Base-by-base conservation (phyloP, 23 red algal species). In the Cyanidioschyzon merolae region DNA sequence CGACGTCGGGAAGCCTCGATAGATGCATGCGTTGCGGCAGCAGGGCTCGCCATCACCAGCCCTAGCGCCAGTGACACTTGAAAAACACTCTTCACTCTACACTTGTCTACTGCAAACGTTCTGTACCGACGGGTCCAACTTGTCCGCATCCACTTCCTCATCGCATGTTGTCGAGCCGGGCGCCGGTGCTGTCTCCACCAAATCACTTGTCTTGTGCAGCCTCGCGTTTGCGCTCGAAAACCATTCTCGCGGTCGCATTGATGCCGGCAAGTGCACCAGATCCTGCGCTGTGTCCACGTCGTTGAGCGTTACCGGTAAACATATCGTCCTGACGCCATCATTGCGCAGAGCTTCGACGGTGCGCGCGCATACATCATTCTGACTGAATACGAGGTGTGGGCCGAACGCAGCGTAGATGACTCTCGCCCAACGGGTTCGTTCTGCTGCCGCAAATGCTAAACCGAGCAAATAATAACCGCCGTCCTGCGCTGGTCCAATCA, bases 391-490 rank as follows among this genome's bases (percentile, higher is more conserved):
- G 12, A 32, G 63, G 30, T 71, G 63, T 3, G 63, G 63, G 3
- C 63, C 63, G 30, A 71, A 71, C 7, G 63, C 63, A 3, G 63
- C 63, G 3, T 35, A 27, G 7, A 71, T 25, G 16, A 35, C 30
- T 25, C 63, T 7, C 63, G 29, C 12, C 63, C 63, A 71, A 32
- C 29, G 16, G 7, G 16, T 7, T 35, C n/a, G n/a, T 17, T 71
- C 63, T 3, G 12, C 29, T 7, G 68, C 25, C 76, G 76, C 57
- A 16, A 16, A 32, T 17, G 50, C 80, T 71, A 96, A 31, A 40
- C 92, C 92, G 1, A 96, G 77, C 39, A 96, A 40, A 68, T 96
- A 96, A 63, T 90, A 96, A 0, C 92, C 92, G 0, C 92, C 92
- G 76, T 96, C 92, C 35, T 41, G 58, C 24, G 84, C 86, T 21